Evolutionary conservation across 345 rosid species (phyloP).

Genomic region (Boechera divaricarpa): DNA sequence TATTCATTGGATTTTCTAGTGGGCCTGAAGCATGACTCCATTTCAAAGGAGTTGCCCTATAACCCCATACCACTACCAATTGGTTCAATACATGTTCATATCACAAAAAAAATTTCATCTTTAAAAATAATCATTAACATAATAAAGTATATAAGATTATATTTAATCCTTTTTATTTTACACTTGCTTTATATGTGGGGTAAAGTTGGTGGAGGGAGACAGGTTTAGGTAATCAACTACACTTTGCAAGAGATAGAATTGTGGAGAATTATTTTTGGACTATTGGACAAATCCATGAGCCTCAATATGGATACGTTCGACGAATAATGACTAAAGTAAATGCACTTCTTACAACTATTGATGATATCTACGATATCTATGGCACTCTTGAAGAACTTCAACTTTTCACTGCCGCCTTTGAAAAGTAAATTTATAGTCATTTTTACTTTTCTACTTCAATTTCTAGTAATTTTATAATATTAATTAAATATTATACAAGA

Average conservation of each 20-base stretch:
- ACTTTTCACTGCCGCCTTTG: slow-evolving; percentile 44
- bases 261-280: slow-evolving; percentile 54
- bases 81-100: too few relatives aligned
- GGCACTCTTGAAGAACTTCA: slow-evolving; percentile 57
- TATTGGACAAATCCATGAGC: slow-evolving; percentile 43
- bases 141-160: neutral
- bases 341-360: slow-evolving; percentile 36
- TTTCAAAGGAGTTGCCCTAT: too few relatives aligned
- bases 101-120: too few relatives aligned
- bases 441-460: neutral
- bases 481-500: too few relatives aligned
- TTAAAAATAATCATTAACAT: too few relatives aligned
- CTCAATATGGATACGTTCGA: slow-evolving; percentile 41
- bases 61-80: too few relatives aligned
- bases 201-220: slow-evolving; percentile 54
- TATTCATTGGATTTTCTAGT: too few relatives aligned
- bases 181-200: slow-evolving; percentile 1
- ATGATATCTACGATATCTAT: slow-evolving; percentile 53
- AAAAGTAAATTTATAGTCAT: slow-evolving; percentile 37
- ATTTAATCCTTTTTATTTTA: neutral
- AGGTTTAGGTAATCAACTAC: slow-evolving; percentile 38
- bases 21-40: too few relatives aligned
- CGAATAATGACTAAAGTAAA: slow-evolving; percentile 39
- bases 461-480: neutral
- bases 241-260: slow-evolving; percentile 49